Base-by-base conservation (phyloP, 441 rosid species). In the Omphalea diandra region DNA sequence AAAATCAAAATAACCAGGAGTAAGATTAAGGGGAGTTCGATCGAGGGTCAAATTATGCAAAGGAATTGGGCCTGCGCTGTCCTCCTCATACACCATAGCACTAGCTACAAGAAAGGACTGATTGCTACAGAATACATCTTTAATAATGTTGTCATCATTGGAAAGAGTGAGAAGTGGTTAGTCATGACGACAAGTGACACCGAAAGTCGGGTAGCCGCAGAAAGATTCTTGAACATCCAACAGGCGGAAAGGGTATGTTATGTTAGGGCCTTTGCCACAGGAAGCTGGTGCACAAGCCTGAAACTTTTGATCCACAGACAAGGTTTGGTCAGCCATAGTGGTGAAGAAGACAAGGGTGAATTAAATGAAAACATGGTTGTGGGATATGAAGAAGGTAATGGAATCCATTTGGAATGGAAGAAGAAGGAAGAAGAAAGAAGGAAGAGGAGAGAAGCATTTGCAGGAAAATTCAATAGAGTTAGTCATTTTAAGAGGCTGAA, bases 231-330 rank as follows among this genome's bases (percentile, higher is more conserved):
- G 89, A 49, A 59, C 40, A 7, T 18, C 66, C 18, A 67, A 61
- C 47, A 88, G 53, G 74, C 80, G 74, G 69, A 92, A 88, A n/a
- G 87, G 93, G 71, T 74, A 87, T 41, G 81, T 81, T 56, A 91
- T 84, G 17, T 31, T 10, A 38, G 80, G 84, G 67, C 84, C 88
- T 40, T 10, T 59, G 35, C 83, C 85, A 3, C 88, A 85, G 27
- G 79, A 63, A 70, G 33, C 72, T 1, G 89, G 91, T 57, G 43
- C 76, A 75, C 88, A 88, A 26, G 82, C 77, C 27, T 73, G 52
- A 65, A 73, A 88, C 67, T 75, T 74, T 3, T 76, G 60, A 65
- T 79, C 55, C 3, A 29, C 35, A 32, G 83, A 83, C 35, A 63
- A 31, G 57, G 74, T 68, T 26, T 68, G 74, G n/a, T n/a, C 46